Base-by-base conservation (phyloP, 2,329 filamentous ascomycete genomes). In the Colletotrichum shisoi region DNA sequence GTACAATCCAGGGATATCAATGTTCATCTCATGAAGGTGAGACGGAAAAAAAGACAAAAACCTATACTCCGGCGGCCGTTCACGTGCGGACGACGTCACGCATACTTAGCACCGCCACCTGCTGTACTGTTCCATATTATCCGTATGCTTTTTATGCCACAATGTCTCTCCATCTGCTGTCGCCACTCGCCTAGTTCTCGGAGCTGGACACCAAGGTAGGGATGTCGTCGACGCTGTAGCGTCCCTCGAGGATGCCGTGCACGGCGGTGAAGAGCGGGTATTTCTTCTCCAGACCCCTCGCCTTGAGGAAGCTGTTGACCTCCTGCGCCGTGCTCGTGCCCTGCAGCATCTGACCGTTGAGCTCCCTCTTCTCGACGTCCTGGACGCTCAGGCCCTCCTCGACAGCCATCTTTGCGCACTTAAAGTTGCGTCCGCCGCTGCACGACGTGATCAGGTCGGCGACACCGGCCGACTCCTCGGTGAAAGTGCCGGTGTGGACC, bases 291-390 rank as follows among this genome's bases (percentile, higher is more conserved):
- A 90, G 80, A 0, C 90, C 91, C 71, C 91, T 85, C 57, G 87
- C 87, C 82, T 91, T 92, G 74, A 99, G 80, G 79, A 98, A 98
- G 57, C 85, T 88, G 81, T 96, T 92, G 48, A 99, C 94, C 78
- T 99, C 95, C 70, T 89, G 87, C 9, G 95, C 94, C 3, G 95
- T 99, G 72, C 90, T 90, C 0, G 93, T 98, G 44, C 95, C 95
- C 81, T 99, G 95, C 67, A 99, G 83, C 82, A 96, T 97, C 84
- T 99, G 95, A 15, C 95, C 95, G 76, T 99, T 98, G 69, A 99
- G 85, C 77, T 97, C 94, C 67, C 89, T 86, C 75, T 87, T 85
- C 83, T 99, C 95, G 49, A 99, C 89, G 78, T 98, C 93, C 72
- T 91, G 88, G 45, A 99, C 92, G 9, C 87, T 85, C 71, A 94